Evolutionary conservation across 345 rosid genomes (phyloP).

Genomic region (Gossypium herbaceum): DNA sequence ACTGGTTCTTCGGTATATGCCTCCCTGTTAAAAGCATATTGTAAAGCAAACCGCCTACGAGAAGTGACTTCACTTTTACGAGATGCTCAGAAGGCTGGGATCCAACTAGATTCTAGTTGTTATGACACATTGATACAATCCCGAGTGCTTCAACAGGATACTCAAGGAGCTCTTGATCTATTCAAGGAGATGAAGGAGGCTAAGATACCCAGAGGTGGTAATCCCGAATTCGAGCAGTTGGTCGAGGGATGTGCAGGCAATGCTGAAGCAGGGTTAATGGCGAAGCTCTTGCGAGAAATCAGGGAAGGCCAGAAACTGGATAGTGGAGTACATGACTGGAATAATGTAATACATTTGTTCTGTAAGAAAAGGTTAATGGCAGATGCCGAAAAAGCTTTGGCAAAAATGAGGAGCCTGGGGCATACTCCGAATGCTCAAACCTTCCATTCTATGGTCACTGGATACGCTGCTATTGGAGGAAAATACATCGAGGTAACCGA

Average conservation of each 20-base stretch:
- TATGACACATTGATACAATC: constrained; percentile 67
- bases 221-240: constrained; percentile 59
- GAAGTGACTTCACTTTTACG: constrained; percentile 63
- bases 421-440: constrained; percentile 85
- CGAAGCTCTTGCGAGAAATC: constrained; percentile 76
- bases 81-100: constrained; percentile 86
- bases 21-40: constrained; percentile 73
- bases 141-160: constrained; percentile 57
- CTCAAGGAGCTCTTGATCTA: constrained; percentile 64
- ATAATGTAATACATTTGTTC: constrained; percentile 84
- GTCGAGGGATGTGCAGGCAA: constrained; percentile 62
- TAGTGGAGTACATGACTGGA: constrained; percentile 83
- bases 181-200: constrained; percentile 81
- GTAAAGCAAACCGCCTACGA: constrained; percentile 52
- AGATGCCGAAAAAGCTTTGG: constrained; percentile 90
- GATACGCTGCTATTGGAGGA: constrained; percentile 81
- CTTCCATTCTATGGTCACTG: constrained; percentile 92
- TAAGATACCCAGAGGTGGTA: constrained; percentile 52
- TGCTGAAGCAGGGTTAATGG: constrained; percentile 70
- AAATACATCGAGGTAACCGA: constrained; percentile 88
- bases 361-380: constrained; percentile 85
- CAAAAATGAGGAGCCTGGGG: constrained; percentile 82
- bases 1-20: constrained; percentile 62
- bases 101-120: constrained; percentile 79
- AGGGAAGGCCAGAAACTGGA: constrained; percentile 72